These are phyloP conservation scores for Hyphopichia khmerensis DNA, from an alignment of 1,139 yeast species.

Conservation along the genomic window DNA sequence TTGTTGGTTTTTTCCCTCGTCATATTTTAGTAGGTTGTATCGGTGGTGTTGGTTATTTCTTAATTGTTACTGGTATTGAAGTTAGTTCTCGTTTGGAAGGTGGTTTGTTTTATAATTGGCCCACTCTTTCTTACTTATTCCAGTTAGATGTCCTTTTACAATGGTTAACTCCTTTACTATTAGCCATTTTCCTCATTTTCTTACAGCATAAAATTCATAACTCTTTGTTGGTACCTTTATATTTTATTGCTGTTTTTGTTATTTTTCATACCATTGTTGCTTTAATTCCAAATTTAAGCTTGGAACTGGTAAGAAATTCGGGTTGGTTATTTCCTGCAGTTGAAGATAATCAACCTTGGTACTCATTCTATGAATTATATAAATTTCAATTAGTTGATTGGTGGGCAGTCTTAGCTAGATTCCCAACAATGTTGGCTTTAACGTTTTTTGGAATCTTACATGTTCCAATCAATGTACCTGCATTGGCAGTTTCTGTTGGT, in stretches of 20 bases:
- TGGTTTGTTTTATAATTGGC: constrained; percentile 61
- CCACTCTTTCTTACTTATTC: constrained; percentile 51
- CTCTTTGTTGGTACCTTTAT: constrained; percentile 78
- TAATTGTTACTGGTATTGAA: constrained; percentile 86
- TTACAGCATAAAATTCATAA: constrained; percentile 68
- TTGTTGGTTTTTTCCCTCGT: constrained; percentile 94
- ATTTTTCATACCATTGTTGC: constrained; percentile 68
- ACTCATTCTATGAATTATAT: constrained; percentile 72
- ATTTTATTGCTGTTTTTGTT: constrained; percentile 69
- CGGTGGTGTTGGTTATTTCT: constrained; percentile 96
- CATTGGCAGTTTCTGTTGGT: constrained; percentile 86
- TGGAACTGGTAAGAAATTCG: constrained; percentile 57
- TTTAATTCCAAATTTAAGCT: constrained; percentile 62
- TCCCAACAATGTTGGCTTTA: constrained; percentile 93
- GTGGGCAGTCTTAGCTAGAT: constrained; percentile 61
- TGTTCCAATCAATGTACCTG: constrained; percentile 97
- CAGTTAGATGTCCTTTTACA: constrained; percentile 48
- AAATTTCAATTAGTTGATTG: constrained; percentile 72
- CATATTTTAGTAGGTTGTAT: constrained; percentile 96
- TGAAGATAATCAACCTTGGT: constrained; percentile 79
- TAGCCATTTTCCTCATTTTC: constrained; percentile 59
- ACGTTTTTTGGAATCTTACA: constrained; percentile 94
- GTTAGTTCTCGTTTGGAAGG: constrained; percentile 81
- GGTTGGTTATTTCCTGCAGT: constrained; percentile 88
- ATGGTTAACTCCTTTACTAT: constrained; percentile 69